Evolutionary conservation across 75 land plant species (phyloP).

Genomic region (Pseudotsuga menziesii): DNA sequence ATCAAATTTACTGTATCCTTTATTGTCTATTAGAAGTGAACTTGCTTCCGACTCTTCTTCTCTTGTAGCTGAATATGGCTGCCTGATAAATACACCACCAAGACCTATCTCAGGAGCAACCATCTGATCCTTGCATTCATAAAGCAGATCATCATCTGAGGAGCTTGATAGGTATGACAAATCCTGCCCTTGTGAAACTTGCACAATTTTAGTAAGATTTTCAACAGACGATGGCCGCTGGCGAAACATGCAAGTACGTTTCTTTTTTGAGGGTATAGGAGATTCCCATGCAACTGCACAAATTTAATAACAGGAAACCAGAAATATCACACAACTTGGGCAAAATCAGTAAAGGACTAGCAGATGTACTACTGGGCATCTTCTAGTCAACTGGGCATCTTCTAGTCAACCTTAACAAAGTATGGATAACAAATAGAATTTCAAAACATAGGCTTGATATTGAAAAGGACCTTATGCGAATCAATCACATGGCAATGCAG

Average conservation of each 20-base stretch:
- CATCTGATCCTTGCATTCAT: constrained; percentile 26
- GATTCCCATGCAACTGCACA: constrained; percentile 12
- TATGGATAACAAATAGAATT: background rate
- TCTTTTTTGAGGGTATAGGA: constrained; percentile 6
- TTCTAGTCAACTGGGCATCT: background rate
- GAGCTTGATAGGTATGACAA: constrained; percentile 8
- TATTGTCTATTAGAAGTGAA: constrained; percentile 15
- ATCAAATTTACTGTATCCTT: constrained; percentile 11
- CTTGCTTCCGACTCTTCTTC: constrained; percentile 36
- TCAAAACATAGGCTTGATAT: background rate
- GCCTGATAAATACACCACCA: constrained; percentile 38
- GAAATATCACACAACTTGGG: background rate
- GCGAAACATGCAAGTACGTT: constrained; percentile 11
- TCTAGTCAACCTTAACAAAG: background rate
- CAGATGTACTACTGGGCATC: background rate
- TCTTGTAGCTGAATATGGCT: constrained; percentile 14
- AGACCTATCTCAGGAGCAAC: constrained; percentile 41
- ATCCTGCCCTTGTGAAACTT: constrained; percentile 12
- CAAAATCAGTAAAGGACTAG: background rate
- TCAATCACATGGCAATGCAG: background rate
- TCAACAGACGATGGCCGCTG: constrained; percentile 12
- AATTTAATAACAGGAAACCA: background rate
- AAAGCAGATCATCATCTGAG: constrained; percentile 23
- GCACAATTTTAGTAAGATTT: constrained; percentile 11
- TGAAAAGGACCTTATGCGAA: background rate